Percentiles rank a stretch among this genome's conserved stretches.
These are phyloP conservation scores for Mycena filopes DNA, from an alignment of 768 basidiomycete genomes.

Conservation along the genomic window DNA sequence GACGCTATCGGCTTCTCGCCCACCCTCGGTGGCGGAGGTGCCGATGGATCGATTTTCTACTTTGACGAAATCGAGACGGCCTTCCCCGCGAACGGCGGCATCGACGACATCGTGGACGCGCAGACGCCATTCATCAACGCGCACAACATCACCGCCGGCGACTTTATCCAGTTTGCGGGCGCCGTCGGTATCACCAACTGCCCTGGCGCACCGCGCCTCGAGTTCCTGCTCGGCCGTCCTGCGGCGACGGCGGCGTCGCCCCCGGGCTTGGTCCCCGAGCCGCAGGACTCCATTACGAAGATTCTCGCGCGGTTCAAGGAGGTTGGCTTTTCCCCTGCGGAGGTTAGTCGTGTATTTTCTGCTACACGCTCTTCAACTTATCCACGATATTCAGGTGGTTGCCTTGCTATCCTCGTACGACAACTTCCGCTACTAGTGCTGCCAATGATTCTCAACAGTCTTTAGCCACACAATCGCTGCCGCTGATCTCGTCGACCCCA, in stretches of 20 bases:
- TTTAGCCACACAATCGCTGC: conserved; percentile 12
- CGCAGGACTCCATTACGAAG: conserved; percentile 34
- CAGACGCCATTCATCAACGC: conserved; percentile 37
- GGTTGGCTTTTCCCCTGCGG: conserved; percentile 39
- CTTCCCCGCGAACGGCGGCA: conserved; percentile 43
- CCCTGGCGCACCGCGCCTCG: conserved; percentile 42
- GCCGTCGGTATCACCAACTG: conserved; percentile 43
- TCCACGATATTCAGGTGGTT: no score
- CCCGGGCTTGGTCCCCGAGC: conserved; percentile 40
- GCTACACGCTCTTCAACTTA: no score
- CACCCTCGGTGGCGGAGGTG: conserved; percentile 2
- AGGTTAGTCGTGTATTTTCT: no score
- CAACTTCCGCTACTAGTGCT: background rate
- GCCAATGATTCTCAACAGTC: background rate
- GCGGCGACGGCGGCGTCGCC: conserved; percentile 33
- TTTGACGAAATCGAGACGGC: conserved; percentile 44
- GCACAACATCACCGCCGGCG: conserved; percentile 39
- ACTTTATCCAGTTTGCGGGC: conserved; percentile 46
- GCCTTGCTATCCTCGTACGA: conserved; percentile 39
- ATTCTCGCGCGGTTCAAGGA: conserved; percentile 41
- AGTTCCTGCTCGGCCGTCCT: conserved; percentile 44
- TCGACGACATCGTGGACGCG: conserved; percentile 40
- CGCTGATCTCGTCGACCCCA: conserved; percentile 14
- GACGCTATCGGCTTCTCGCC: conserved; percentile 23
- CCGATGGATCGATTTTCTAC: conserved; percentile 48